Evolutionary conservation across 805 yeast genomes (phyloP).

Genomic region (Saccharomycopsis schoenii): DNA sequence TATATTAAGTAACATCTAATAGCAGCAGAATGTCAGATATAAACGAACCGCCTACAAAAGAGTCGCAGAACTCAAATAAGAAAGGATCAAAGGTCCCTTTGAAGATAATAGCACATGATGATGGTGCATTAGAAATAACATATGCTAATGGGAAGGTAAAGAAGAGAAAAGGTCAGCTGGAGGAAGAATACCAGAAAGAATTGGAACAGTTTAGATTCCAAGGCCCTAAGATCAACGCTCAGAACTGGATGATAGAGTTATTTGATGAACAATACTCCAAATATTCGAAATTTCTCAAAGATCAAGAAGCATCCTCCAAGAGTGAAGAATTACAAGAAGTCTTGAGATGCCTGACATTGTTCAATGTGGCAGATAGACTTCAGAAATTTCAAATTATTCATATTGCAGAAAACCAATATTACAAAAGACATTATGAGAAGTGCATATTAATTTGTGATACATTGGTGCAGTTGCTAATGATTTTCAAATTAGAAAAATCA

Average conservation of each 20-base stretch:
- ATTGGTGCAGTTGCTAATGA: constrained; percentile 7
- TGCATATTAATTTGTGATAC: constrained; percentile 9
- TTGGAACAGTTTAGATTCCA: constrained; percentile 4
- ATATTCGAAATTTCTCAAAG: background rate
- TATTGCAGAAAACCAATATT: constrained; percentile 17
- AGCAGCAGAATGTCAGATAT: background rate
- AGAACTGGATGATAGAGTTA: constrained; percentile 4
- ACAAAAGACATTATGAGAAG: constrained; percentile 10
- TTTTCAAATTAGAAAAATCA: background rate
- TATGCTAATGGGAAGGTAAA: constrained; percentile 13
- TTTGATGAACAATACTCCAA: constrained; percentile 4
- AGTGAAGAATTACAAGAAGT: background rate
- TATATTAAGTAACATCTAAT: background rate
- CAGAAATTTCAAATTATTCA: constrained; percentile 12
- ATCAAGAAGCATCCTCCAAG: background rate
- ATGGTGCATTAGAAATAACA: constrained; percentile 14
- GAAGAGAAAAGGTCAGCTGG: constrained; percentile 15
- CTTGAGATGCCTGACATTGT: background rate
- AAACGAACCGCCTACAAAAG: background rate
- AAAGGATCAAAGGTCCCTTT: background rate
- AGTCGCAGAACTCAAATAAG: background rate
- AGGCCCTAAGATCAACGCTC: constrained; percentile 13
- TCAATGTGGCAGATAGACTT: constrained; percentile 7
- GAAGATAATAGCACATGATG: constrained; percentile 13
- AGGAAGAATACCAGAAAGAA: constrained; percentile 13